Evolutionary conservation across 306 rosid genomes (phyloP).

Genomic region (Prinsepia uniflora): DNA sequence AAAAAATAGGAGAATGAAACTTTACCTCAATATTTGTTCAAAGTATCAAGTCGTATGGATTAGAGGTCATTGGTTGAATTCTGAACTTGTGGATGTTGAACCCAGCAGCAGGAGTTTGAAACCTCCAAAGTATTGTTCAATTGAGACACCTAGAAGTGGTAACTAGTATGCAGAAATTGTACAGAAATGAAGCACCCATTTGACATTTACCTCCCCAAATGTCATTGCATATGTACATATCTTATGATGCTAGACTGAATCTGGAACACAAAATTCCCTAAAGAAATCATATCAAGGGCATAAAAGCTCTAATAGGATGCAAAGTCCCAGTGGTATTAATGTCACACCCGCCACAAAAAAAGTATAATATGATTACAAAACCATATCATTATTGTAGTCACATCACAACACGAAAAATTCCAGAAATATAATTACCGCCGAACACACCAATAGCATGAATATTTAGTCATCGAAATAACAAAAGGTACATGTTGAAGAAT

Average conservation of each 20-base stretch:
- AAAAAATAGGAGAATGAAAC: too few relatives aligned
- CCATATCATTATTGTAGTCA: background rate
- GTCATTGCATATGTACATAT: background rate
- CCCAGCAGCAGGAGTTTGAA: too few relatives aligned
- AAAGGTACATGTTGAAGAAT: constrained; percentile 76
- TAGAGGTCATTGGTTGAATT: too few relatives aligned
- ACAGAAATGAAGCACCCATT: too few relatives aligned
- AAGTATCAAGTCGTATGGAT: too few relatives aligned
- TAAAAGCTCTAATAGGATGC: background rate
- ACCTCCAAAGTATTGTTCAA: too few relatives aligned
- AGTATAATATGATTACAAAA: background rate
- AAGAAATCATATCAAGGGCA: background rate
- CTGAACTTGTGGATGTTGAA: too few relatives aligned
- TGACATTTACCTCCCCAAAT: too few relatives aligned
- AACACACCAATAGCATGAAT: background rate
- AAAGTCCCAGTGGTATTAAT: background rate
- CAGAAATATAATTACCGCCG: background rate
- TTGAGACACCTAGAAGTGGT: too few relatives aligned
- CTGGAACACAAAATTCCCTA: background rate
- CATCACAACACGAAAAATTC: background rate
- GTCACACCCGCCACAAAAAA: too few relatives aligned
- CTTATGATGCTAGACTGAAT: background rate
- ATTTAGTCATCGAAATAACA: background rate
- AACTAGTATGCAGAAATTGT: too few relatives aligned
- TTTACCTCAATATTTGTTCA: too few relatives aligned